These are phyloP conservation scores for Escovopsis sp. DNA, from an alignment of 2,329 filamentous ascomycete species.

Conservation along the genomic window DNA sequence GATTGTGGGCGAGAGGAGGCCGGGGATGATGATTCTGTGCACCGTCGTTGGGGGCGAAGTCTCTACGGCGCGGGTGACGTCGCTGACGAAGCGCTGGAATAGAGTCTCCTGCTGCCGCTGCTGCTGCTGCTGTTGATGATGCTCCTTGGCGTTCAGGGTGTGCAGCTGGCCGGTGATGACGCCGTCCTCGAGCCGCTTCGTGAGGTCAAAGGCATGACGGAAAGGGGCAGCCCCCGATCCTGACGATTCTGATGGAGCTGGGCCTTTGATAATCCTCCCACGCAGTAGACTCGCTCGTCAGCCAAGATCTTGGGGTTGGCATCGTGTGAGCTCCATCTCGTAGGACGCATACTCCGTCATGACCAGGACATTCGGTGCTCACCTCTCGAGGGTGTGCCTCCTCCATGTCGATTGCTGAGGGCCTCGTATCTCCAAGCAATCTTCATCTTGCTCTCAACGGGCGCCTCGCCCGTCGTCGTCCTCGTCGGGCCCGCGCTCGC, in stretches of 20 bases:
- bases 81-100: constrained; percentile 48
- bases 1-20: constrained; percentile 69
- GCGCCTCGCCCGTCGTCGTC: constrained; percentile 24
- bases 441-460: constrained; percentile 69
- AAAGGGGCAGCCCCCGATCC: constrained; percentile 26
- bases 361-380: too few relatives aligned
- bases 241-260: constrained; percentile 7
- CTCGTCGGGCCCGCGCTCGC: constrained; percentile 24
- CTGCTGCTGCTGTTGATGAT: constrained; percentile 10
- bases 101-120: constrained; percentile 10
- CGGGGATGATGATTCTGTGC: constrained; percentile 75
- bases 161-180: constrained; percentile 34
- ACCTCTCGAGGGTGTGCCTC: constrained; percentile 14
- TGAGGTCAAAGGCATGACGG: constrained; percentile 60
- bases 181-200: constrained; percentile 40
- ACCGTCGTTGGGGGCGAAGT: constrained; percentile 43
- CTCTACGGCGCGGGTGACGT: constrained; percentile 39
- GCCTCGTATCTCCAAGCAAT: constrained; percentile 97
- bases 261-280: constrained; percentile 1
- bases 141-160: constrained; percentile 32
- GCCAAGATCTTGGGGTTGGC: background rate
- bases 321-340: too few relatives aligned
- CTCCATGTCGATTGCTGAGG: constrained; percentile 39
- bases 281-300: background rate
- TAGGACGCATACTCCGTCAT: too few relatives aligned